A percentile compares a stretch with the other conserved stretches of the same genome.
phyloP scores from a whole-genome alignment of 1,284 basidiomycete species.

The Apiotrichum montevideense region DNA sequence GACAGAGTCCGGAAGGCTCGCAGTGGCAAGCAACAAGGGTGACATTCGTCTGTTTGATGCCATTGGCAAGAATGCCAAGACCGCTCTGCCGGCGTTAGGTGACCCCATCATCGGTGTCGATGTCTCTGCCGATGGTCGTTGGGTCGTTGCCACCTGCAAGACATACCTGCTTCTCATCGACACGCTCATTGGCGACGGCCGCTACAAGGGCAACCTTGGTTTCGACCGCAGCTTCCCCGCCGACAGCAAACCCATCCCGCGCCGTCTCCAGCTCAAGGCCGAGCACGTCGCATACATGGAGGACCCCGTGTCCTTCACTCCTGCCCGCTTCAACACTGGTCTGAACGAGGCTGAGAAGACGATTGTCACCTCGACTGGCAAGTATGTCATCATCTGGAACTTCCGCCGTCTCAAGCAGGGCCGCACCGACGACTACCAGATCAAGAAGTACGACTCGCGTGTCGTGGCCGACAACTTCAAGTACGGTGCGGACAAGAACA shows the following conservation, averaged over 20 bases:
- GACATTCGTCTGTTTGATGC: slow-evolving; percentile 93
- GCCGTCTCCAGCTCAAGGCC: slow-evolving; percentile 76
- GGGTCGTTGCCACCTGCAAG: slow-evolving; percentile 92
- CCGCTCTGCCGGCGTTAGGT: slow-evolving; percentile 89
- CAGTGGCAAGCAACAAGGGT: slow-evolving; percentile 92
- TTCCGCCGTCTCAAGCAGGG: slow-evolving; percentile 92
- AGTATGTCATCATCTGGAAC: slow-evolving; percentile 93
- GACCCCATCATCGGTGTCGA: slow-evolving; percentile 94
- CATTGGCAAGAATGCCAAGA: slow-evolving; percentile 99
- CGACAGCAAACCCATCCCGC: slow-evolving; percentile 83
- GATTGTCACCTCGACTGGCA: slow-evolving; percentile 94
- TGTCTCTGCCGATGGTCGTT: slow-evolving; percentile 88
- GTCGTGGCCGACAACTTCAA: slow-evolving; percentile 97
- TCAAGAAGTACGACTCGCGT: slow-evolving; percentile 85
- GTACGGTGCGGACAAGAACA: slow-evolving; percentile 90
- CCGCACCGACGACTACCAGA: slow-evolving; percentile 82
- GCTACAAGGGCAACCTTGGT: slow-evolving; percentile 77
- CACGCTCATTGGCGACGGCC: slow-evolving; percentile 86
- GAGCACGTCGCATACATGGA: slow-evolving; percentile 97
- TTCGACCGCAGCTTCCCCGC: slow-evolving; percentile 97
- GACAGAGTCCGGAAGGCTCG: slow-evolving; percentile 77
- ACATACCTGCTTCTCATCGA: slow-evolving; percentile 93
- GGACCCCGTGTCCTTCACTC: slow-evolving; percentile 78
- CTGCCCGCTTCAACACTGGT: slow-evolving; percentile 91
- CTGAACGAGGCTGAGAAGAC: slow-evolving; percentile 83